Evolutionary conservation across 148 eudicot species (phyloP).

Genomic region (Chenopodium suecicum): DNA sequence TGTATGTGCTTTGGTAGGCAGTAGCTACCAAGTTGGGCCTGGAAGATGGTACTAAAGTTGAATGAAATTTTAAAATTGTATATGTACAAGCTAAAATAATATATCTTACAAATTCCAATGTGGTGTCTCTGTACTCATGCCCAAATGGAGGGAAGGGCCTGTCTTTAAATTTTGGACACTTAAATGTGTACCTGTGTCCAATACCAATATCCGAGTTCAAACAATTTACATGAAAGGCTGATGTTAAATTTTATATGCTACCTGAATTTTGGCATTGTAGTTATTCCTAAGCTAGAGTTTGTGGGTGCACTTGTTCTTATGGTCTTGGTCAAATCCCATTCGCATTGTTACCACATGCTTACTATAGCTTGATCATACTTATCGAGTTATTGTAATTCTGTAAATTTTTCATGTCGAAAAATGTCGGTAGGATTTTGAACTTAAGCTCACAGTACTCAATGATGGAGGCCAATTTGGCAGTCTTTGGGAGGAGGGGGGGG

Average conservation of each 20-base stretch:
- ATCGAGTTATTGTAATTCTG: no score
- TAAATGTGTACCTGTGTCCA: no score
- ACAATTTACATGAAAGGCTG: background rate
- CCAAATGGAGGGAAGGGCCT: background rate
- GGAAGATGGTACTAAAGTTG: background rate
- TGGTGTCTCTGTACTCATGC: background rate
- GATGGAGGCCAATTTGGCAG: background rate
- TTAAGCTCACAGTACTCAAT: background rate
- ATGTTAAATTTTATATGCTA: background rate
- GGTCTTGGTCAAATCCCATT: background rate
- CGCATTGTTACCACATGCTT: no score
- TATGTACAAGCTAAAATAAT: background rate
- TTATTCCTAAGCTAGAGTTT: background rate
- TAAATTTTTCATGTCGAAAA: background rate
- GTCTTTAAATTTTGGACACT: background rate
- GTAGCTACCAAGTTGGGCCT: background rate
- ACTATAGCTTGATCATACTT: background rate
- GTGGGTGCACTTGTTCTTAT: background rate
- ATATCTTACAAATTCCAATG: background rate
- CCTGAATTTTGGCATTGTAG: background rate
- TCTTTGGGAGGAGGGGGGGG: background rate
- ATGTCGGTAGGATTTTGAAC: background rate
- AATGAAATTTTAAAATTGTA: no score
- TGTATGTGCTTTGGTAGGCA: background rate
- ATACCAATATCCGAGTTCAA: background rate